Evolutionary conservation across 305 asterid species (phyloP).

Genomic region (Ajuga reptans): DNA sequence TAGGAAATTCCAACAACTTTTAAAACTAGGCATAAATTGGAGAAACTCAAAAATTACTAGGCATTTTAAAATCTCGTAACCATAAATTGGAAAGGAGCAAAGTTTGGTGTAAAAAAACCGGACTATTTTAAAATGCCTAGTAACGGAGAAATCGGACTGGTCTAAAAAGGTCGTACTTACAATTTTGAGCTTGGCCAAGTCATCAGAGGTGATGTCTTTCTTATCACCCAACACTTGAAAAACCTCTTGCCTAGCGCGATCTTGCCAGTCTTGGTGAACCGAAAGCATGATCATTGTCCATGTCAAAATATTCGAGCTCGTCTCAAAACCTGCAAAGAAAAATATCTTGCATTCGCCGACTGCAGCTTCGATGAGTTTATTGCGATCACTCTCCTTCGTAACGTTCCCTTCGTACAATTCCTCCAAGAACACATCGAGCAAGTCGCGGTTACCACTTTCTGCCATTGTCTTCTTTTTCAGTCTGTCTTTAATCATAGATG

Average conservation of each 20-base stretch:
- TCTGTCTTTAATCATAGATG: slow-evolving; percentile 27
- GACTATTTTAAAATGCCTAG: no score
- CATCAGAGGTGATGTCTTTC: slow-evolving; percentile 8
- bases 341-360: slow-evolving; percentile 26
- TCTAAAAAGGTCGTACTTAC: slow-evolving; percentile 12
- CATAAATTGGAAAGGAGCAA: no score
- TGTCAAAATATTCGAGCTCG: slow-evolving; percentile 19
- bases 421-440: slow-evolving; percentile 28
- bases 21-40: no score
- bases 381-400: neutral
- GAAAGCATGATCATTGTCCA: slow-evolving; percentile 26
- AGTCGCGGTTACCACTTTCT: neutral
- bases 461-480: slow-evolving; percentile 17
- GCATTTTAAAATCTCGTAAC: no score
- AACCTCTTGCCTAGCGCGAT: slow-evolving; percentile 26
- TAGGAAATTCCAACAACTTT: no score
- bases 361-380: slow-evolving; percentile 18
- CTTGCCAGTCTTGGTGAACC: slow-evolving; percentile 23
- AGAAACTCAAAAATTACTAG: no score
- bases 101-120: no score
- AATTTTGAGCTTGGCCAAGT: slow-evolving; percentile 15
- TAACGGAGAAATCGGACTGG: no score
- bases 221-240: slow-evolving; percentile 22
- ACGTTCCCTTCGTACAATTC: slow-evolving; percentile 9
- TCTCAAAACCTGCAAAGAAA: slow-evolving; percentile 27